Evolutionary conservation across 495 filamentous ascomycete species (phyloP).

Genomic region (Penicillium bialowiezense): DNA sequence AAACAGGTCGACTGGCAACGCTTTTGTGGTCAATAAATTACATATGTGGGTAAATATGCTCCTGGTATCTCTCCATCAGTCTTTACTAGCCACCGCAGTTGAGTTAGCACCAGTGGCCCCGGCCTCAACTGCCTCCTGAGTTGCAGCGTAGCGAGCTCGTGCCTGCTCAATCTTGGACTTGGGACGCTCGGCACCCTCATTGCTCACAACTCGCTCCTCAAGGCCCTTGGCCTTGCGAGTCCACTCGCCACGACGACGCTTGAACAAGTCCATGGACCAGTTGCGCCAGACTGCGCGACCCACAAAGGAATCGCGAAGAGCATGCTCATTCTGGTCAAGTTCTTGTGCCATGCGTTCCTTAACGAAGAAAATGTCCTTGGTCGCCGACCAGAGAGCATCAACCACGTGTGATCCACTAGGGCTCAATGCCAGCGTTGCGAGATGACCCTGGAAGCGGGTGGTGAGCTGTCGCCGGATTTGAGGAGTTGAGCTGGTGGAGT

Average conservation of each 20-base stretch:
- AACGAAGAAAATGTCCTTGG: constrained; percentile 61
- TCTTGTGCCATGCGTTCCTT: constrained; percentile 67
- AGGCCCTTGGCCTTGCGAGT: constrained; percentile 59
- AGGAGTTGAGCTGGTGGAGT: constrained; percentile 50
- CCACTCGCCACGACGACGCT: constrained; percentile 67
- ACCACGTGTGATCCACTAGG: constrained; percentile 74
- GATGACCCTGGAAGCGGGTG: constrained; percentile 54
- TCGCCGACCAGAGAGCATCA: constrained; percentile 70
- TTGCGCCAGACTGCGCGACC: constrained; percentile 86
- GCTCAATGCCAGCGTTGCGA: constrained; percentile 65
- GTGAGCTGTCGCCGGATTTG: constrained; percentile 63
- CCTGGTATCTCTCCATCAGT: background rate
- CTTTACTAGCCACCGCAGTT: constrained; percentile 1
- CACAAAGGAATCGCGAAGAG: constrained; percentile 67
- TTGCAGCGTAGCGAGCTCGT: constrained; percentile 42
- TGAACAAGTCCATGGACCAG: constrained; percentile 89
- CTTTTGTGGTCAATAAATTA: constrained; percentile 5
- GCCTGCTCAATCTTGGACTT: constrained; percentile 50
- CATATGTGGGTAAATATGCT: constrained; percentile 1
- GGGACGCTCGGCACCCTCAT: constrained; percentile 26
- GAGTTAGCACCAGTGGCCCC: constrained; percentile 5
- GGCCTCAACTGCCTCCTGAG: constrained; percentile 21
- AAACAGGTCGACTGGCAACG: too few species aligned
- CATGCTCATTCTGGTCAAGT: constrained; percentile 56
- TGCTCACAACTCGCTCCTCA: constrained; percentile 18